Evolutionary conservation across 2,329 filamentous ascomycete species (phyloP).

Genomic region (Teratosphaeriaceae sp.): DNA sequence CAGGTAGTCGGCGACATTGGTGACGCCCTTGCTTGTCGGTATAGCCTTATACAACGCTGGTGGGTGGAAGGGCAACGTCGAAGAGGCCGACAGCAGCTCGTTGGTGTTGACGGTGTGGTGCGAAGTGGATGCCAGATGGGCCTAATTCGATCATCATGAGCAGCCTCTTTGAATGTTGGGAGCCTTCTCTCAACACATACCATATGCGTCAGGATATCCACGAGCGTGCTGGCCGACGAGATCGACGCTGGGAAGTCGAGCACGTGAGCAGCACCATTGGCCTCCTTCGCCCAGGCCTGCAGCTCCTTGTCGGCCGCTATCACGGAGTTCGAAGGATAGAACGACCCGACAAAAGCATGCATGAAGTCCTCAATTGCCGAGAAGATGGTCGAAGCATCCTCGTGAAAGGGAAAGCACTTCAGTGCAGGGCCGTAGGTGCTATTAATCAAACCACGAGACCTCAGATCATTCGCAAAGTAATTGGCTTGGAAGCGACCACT

Average conservation of each 20-base stretch:
- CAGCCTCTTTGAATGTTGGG: no score
- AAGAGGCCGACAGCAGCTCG: slow-evolving; percentile 31
- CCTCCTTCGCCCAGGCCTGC: slow-evolving; percentile 40
- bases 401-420: slow-evolving; percentile 39
- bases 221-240: slow-evolving; percentile 22
- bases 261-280: slow-evolving; percentile 30
- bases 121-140: slow-evolving; percentile 31
- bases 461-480: slow-evolving; percentile 36
- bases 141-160: no score
- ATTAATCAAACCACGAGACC: slow-evolving; percentile 37
- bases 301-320: slow-evolving; percentile 37
- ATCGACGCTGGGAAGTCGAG: slow-evolving; percentile 37
- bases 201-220: slow-evolving; percentile 38
- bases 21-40: slow-evolving; percentile 36
- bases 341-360: slow-evolving; percentile 37
- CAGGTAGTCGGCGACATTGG: slow-evolving; percentile 27
- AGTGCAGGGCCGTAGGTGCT: slow-evolving; percentile 31
- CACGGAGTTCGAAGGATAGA: slow-evolving; percentile 33
- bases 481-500: slow-evolving; percentile 29
- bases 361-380: slow-evolving; percentile 35
- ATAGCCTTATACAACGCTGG: slow-evolving; percentile 35
- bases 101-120: slow-evolving; percentile 42
- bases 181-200: background rate
- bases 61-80: slow-evolving; percentile 38
- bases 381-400: slow-evolving; percentile 36